Percentiles rank a stretch among this genome's conserved stretches.
Evolutionary conservation across 1,284 basidiomycete genomes (phyloP).

Genomic region (Abortiporus biennis): DNA sequence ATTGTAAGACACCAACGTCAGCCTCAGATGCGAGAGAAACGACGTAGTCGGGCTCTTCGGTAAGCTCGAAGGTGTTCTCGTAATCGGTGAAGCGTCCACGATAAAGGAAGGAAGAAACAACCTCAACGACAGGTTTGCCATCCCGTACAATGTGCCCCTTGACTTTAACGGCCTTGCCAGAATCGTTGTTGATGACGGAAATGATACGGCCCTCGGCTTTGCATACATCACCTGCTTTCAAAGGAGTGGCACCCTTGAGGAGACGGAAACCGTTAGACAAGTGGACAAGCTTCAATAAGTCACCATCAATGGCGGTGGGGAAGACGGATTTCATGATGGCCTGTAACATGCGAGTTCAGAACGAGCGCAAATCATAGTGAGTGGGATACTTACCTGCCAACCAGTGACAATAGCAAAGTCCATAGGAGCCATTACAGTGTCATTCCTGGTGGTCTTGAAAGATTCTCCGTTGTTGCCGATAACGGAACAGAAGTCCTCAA

Average conservation of each 20-base stretch:
- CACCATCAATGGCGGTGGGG: conserved; percentile 87
- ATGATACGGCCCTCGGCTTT: conserved; percentile 85
- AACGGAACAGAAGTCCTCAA: conserved; percentile 90
- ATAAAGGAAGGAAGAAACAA: conserved; percentile 94
- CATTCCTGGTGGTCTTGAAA: conserved; percentile 76
- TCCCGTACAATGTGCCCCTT: conserved; percentile 80
- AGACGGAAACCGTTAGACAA: conserved; percentile 95
- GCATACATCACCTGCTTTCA: conserved; percentile 87
- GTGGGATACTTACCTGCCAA: conserved; percentile 72
- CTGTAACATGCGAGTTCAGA: conserved; percentile 31
- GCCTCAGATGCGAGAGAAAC: conserved; percentile 77
- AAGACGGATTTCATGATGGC: conserved; percentile 97
- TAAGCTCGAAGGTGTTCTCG: conserved; percentile 92
- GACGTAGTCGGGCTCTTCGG: conserved; percentile 84
- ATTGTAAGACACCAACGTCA: conserved; percentile 84
- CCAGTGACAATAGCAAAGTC: conserved; percentile 98
- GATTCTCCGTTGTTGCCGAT: conserved; percentile 90
- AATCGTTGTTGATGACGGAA: conserved; percentile 87
- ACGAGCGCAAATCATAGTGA: conserved; percentile 11
- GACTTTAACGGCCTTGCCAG: conserved; percentile 92
- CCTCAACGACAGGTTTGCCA: conserved; percentile 83
- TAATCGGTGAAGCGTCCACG: conserved; percentile 93
- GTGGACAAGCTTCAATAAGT: conserved; percentile 93
- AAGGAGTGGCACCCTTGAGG: conserved; percentile 69
- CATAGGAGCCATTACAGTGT: conserved; percentile 84